Evolutionary conservation across 176 grass and related monocot species (phyloP), one percentile per base, ranked within the genome.

Genomic region (Secale cereale): DNA sequence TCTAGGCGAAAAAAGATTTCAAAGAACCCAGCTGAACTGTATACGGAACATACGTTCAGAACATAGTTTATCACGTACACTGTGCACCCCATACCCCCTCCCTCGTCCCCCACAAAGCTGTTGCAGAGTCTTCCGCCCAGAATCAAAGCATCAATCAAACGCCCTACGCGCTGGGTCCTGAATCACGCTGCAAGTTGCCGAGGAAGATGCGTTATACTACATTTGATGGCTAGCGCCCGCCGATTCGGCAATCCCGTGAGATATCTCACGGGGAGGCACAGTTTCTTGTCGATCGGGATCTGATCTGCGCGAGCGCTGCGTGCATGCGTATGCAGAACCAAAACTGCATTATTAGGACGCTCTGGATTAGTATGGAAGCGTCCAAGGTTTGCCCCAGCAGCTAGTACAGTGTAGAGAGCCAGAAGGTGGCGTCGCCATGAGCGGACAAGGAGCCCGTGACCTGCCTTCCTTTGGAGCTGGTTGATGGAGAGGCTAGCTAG

Each of bases 391-490:
- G 31, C 12, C 48, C 28, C 32, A 8, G 66, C 11, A 28, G 66
- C n/a, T 8, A 27, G 61, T 68, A 27, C 39, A 76, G 46, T 19
- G 85, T 10, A 30, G 33, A 60, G 65, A 27, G 5, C 4, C 11
- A 72, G 57, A 39, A 39, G 16, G 3, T 64, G 12, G 61, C 26
- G 7, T 70, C 77, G 79, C 78, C 74, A 11, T 36, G 29, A 50
- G 23, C 54, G 40, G 43, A 57, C 88, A 41, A 74, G 79, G 25
- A 36, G 23, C 89, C 88, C 89, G 84, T 90, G 89, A 87, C 43
- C 59, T 65, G 88, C 25, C 46, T 50, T 13, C 78, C 27, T 65
- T 60, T 76, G 82, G 82, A 69, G 29, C 57, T 10, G 50, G 4
- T 69, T 37, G 66, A 69, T 28, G 56, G 50, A 45, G 66, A 62